Percentiles rank a stretch among this genome's conserved stretches.
phyloP scores from a whole-genome alignment of 2,329 filamentous ascomycete genomes.

The Lecanicillium sp. region DNA sequence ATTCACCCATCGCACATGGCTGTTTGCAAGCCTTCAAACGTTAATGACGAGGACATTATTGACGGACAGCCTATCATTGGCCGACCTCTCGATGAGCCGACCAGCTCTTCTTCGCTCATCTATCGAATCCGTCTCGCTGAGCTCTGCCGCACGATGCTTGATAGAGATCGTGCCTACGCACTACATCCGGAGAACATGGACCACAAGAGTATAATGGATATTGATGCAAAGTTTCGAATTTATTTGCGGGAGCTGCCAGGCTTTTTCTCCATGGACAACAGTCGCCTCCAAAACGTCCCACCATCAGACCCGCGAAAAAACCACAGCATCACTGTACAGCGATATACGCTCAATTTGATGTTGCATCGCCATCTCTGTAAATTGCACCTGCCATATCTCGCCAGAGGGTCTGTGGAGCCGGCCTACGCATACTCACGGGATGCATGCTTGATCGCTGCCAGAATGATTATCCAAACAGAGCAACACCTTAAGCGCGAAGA shows the following conservation, averaged over 20 bases:
- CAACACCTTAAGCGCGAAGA: slow-evolving; percentile 18
- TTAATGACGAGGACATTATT: slow-evolving; percentile 27
- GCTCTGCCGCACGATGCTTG: slow-evolving; percentile 25
- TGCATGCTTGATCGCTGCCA: slow-evolving; percentile 22
- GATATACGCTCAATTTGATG: slow-evolving; percentile 24
- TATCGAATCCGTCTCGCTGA: slow-evolving; percentile 29
- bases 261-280: slow-evolving; percentile 18
- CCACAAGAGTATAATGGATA: slow-evolving; percentile 22
- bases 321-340: slow-evolving; percentile 19
- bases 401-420: slow-evolving; percentile 24
- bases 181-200: slow-evolving; percentile 21
- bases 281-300: slow-evolving; percentile 13
- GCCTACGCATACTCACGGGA: slow-evolving; percentile 22
- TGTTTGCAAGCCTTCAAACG: slow-evolving; percentile 28
- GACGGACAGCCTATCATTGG: slow-evolving; percentile 19
- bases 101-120: slow-evolving; percentile 28
- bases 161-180: slow-evolving; percentile 18
- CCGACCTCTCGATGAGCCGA: slow-evolving; percentile 21
- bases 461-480: slow-evolving; percentile 22
- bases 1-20: slow-evolving; percentile 30
- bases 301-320: slow-evolving; percentile 14
- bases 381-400: slow-evolving; percentile 25
- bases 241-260: slow-evolving; percentile 20
- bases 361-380: slow-evolving; percentile 26
- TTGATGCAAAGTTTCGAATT: slow-evolving; percentile 21